Evolutionary conservation across 257 asterid species (phyloP).

Genomic region (Solanum corneliomulleri): DNA sequence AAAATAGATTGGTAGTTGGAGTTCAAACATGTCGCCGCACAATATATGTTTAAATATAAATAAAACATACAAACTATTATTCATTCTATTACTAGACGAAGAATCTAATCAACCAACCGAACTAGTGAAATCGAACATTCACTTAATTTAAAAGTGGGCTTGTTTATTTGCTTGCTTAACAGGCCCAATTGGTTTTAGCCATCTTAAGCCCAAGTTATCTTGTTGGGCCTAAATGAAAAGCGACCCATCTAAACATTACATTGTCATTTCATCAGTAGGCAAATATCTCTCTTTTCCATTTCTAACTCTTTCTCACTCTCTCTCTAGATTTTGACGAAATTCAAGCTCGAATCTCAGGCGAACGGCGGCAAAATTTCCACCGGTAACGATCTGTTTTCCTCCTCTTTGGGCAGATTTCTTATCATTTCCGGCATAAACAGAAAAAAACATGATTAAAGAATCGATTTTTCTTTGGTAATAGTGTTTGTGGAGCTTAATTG

Average conservation of each 20-base stretch:
- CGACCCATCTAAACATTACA: not conserved
- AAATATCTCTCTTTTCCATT: not conserved
- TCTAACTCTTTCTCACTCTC: not conserved
- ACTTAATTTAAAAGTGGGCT: not conserved
- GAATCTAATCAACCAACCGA: no score
- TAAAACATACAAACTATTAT: no score
- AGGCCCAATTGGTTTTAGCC: not conserved
- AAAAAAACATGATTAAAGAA: not conserved
- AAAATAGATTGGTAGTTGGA: not conserved
- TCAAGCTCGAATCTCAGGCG: not conserved
- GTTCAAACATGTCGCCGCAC: not conserved
- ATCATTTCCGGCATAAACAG: not conserved
- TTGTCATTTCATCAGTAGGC: not conserved
- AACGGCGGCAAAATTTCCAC: not conserved
- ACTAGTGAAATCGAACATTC: not conserved
- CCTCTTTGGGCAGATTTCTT: not conserved
- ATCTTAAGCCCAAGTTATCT: not conserved
- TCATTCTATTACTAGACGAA: not conserved
- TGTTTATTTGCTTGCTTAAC: not conserved
- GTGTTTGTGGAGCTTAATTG: not conserved
- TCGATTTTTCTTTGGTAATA: not conserved
- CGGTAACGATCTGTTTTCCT: not conserved
- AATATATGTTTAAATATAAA: not conserved
- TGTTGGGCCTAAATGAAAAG: not conserved
- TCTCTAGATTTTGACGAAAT: not conserved